Base-by-base conservation (phyloP, 345 rosid genomes). In the Gossypium stocksii region DNA sequence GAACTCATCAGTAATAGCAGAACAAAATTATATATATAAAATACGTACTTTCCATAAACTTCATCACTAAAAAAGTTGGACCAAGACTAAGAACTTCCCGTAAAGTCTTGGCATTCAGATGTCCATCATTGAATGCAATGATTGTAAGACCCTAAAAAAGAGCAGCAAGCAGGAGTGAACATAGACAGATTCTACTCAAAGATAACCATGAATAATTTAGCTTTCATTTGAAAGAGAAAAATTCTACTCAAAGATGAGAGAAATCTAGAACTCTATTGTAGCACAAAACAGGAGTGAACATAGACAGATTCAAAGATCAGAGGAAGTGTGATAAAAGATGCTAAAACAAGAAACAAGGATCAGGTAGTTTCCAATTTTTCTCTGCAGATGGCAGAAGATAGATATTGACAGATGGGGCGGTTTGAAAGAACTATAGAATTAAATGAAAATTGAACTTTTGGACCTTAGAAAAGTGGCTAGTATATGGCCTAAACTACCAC, bases 21-120 rank as follows among this genome's bases (percentile, higher is more conserved):
- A 29, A 19, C 23, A 9, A n/a, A 15, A 27, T 15, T 43, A 38
- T 25, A 46, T 64, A 66, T 29, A n/a, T 34, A 27, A 10, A 38
- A 57, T 27, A 73, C 95, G 62, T 85, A 94, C 99, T 95, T 84
- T 90, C 91, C 74, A 84, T 66, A 77, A 91, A 95, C 82, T 95
- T 95, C 99, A 95, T 95, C 80, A 91, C 90, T 16, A 91, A 88
- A 76, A 88, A 95, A 49, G 99, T 95, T 45, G 99, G 99, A 54
- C 99, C 99, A 72, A 95, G 88, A 83, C 99, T 95, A 66, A 95
- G 89, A 76, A 93, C 66, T 85, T 86, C 90, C 77, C 83, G 84
- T 45, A 89, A 43, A 49, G 93, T 90, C 82, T 74, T 79, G 41
- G 91, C 80, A 75, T 82, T 74, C 71, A 93, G 78, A 25, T 63